Base-by-base conservation (phyloP, 306 rosid genomes). In the Cercis canadensis region DNA sequence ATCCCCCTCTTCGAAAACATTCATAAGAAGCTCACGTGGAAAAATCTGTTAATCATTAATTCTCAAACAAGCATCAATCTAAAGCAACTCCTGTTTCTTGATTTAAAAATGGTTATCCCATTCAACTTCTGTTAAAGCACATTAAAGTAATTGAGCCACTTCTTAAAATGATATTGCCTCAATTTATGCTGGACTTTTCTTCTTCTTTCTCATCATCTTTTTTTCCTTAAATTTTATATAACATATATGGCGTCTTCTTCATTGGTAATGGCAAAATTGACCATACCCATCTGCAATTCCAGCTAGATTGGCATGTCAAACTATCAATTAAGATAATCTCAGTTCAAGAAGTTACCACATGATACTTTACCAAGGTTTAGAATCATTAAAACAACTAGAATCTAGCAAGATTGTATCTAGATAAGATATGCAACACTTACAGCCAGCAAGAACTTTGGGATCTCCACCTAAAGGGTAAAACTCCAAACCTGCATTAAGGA, bases 401-500 rank as follows among this genome's bases (percentile, higher is more conserved):
- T 52, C 34, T 66, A 19, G 7, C 37, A 51, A 76, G 55, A 63
- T 4, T 52, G 50, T 37, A 62, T 13, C 32, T 12, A 56, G 62
- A 79, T 69, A 57, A 70, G 80, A 57, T 40, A 65, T 50, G 32
- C 65, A 74, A 75, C 70, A 84, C 98, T 90, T 83, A 94, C 98
- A 94, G 37, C 85, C 97, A 70, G 98, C 98, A 67, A 94, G 98
- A 86, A 94, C 86, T 89, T 90, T 90, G 55, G 98, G 96, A 81
- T 94, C 98, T 76, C 98, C 97, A 62, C 98, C 97, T 70, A 94
- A 78, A 62, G 97, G 92, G 84, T 45, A 94, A 87, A 90, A 89
- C 76, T 94, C 98, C 90, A 94, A 80, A 57, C 98, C 98, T 62
- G 89, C 87, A 58, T 81, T 63, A 76, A 87, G 80, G 66, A 94